Evolutionary conservation across 2,329 filamentous ascomycete species (phyloP), one percentile per base, ranked within the genome.

Genomic region (Ophiostoma sp.): DNA sequence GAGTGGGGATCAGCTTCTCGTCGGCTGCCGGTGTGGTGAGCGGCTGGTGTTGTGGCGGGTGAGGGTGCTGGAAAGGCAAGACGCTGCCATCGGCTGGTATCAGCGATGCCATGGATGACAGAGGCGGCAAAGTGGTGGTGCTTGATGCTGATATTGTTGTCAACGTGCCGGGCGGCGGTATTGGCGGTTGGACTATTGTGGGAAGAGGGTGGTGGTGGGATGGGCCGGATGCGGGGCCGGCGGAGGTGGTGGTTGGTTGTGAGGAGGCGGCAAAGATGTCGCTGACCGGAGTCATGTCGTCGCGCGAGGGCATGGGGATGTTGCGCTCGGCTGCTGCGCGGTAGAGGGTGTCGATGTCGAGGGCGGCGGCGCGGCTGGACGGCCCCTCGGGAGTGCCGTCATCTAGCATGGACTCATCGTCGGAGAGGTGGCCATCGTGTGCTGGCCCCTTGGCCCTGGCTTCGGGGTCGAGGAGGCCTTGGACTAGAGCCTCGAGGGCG

Each of bases 401-500:
- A n/a, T 39, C 36, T 13, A 60, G 15, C 62, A 69, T 69, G 31
- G 31, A 39, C 35, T 67, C 35, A 60, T 71, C 69, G 36, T 67
- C 48, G 27, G 17, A 41, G n/a, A 20, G 31, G n/a, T 35, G 36
- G 20, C n/a, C 67, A 23, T n/a, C 33, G 10, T 31, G 41, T 33
- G 60, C 67, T 2, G 67, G 13, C 3, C 62, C 23, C 3, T 66
- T 64, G 5, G 62, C 23, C n/a, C 60, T 64, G 48, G 80, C 80
- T 62, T 80, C 79, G 6, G 79, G 79, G 23, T 52, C 44, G 15
- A 82, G 74, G 57, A 83, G 75, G 3, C 80, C 80, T 72, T 81
- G 80, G 65, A 83, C 80, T 48, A 82, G 77, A 62, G 80, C 78
- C 73, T 83, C 81, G 11, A 83, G 77, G 67, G 82, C 75, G 7